Base-by-base conservation (phyloP, 352 stramenopile genomes). In the Bremia lactucae region DNA sequence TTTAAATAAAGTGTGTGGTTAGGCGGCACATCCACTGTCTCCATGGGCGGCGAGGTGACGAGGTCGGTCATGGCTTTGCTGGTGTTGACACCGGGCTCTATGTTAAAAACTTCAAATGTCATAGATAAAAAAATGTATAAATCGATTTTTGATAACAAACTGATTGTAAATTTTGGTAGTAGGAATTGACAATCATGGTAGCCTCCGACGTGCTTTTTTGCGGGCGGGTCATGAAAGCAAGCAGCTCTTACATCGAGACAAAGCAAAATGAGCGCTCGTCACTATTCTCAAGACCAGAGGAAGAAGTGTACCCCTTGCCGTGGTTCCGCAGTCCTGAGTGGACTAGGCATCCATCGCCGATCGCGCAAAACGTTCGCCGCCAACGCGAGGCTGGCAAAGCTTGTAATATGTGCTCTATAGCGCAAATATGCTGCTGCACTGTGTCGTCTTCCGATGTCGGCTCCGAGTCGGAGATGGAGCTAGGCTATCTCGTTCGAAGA, bases 1-100 rank as follows among this genome's bases (percentile, higher is more conserved):
- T 94, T 91, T 33, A 96, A 48, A 61, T 97, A 97, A n/a, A 97
- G 63, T 42, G 86, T 96, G 53, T 96, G 70, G 62, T 91, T 95
- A 7, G 86, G 83, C 55, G 70, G 74, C 48, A 68, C 61, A 46
- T 87, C 79, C 50, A 67, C 72, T 9, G 63, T 78, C 26, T 38
- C 25, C 26, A 36, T 16, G 33, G 36, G 13, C 20, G 49, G 16
- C 25, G 31, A 33, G 11, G 42, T 23, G 6, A 24, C 38, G 5
- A 26, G 36, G 21, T 59, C 44, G 19, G 49, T 55, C 55, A 59
- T 59, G 16, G 14, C 15, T 46, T 10, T 36, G 31, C 2, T 36
- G 8, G n/a, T n/a, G n/a, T n/a, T n/a, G n/a, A n/a, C n/a, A n/a
- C n/a, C n/a, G n/a, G n/a, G n/a, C n/a, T n/a, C n/a, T n/a, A n/a